Percentiles rank a stretch among this genome's conserved stretches.
Evolutionary conservation across 2,329 filamentous ascomycete genomes (phyloP).

Genomic region (Stachybotrys echinatus): DNA sequence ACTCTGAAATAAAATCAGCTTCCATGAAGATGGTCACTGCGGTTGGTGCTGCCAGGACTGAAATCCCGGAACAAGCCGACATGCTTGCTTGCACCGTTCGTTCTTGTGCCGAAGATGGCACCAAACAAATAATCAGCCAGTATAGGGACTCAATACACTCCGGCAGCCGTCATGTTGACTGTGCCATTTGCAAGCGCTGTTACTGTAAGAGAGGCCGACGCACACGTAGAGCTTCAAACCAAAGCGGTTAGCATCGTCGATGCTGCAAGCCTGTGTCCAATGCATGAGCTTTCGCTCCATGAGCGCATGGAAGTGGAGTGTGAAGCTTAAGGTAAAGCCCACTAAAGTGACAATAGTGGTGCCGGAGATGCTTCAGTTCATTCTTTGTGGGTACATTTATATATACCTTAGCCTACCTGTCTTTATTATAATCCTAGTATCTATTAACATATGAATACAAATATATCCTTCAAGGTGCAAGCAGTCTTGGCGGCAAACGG

Average conservation of each 20-base stretch:
- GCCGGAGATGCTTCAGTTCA: too few relatives aligned
- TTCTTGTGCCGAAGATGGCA: constrained; percentile 77
- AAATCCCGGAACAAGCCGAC: too few relatives aligned
- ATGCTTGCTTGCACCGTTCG: constrained; percentile 76
- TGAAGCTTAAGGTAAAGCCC: constrained; percentile 52
- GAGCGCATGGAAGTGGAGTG: constrained; percentile 68
- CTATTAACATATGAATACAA: constrained; percentile 62
- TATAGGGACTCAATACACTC: constrained; percentile 70
- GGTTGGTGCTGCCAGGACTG: too few relatives aligned
- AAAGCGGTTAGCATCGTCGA: constrained; percentile 68
- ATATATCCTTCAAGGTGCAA: constrained; percentile 50
- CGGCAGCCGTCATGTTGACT: constrained; percentile 73
- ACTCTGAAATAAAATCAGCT: too few relatives aligned
- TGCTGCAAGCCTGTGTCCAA: constrained; percentile 80
- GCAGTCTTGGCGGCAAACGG: constrained; percentile 15
- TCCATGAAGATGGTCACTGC: too few relatives aligned
- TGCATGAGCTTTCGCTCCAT: constrained; percentile 64
- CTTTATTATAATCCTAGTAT: neutral
- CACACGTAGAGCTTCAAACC: constrained; percentile 67
- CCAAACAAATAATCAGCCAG: constrained; percentile 66
- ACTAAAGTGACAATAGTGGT: constrained; percentile 6
- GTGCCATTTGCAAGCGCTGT: constrained; percentile 75
- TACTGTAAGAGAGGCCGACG: constrained; percentile 61
- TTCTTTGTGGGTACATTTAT: too few relatives aligned
- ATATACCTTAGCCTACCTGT: neutral